A percentile compares a stretch with the other conserved stretches of the same genome.
Evolutionary conservation across 192 early-diverging fungal genomes (phyloP).

Genomic region (Lunasporangiospora selenospora): DNA sequence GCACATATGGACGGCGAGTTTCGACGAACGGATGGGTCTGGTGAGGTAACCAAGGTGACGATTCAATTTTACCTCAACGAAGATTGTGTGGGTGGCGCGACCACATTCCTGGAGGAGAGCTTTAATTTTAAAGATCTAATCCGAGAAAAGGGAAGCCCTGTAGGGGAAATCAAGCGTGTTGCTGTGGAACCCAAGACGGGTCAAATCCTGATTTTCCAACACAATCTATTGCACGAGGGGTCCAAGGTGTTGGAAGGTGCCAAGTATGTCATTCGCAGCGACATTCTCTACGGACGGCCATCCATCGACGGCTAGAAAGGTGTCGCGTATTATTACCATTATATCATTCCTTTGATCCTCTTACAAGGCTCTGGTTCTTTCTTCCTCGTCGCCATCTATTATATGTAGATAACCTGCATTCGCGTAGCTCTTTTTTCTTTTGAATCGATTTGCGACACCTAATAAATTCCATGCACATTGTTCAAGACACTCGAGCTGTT

Average conservation of each 20-base stretch:
- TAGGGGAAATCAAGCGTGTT: slow-evolving; percentile 1
- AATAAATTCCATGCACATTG: too few species aligned
- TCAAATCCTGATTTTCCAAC: slow-evolving; percentile 47
- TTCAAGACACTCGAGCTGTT: too few species aligned
- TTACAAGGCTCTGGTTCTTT: too few species aligned
- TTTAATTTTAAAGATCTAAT: too few species aligned
- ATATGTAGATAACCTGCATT: too few species aligned
- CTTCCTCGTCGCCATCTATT: too few species aligned
- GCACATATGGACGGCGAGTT: slow-evolving; percentile 50
- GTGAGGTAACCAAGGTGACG: slow-evolving; percentile 45
- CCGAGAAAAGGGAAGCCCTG: slow-evolving; percentile 9
- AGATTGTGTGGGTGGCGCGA: slow-evolving; percentile 53
- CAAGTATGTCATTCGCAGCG: slow-evolving; percentile 56
- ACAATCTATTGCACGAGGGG: slow-evolving; percentile 54
- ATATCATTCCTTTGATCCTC: too few species aligned
- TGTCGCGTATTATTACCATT: not conserved
- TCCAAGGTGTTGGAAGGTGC: slow-evolving; percentile 38
- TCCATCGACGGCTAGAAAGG: not conserved
- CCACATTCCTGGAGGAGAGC: slow-evolving; percentile 43
- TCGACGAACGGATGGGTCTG: slow-evolving; percentile 36
- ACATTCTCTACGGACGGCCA: slow-evolving; percentile 47
- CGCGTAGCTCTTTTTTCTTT: slow-evolving; percentile 12
- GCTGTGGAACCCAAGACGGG: slow-evolving; percentile 32
- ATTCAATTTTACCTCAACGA: slow-evolving; percentile 56
- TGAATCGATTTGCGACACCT: too few species aligned